Evolutionary conservation across 805 yeast genomes (phyloP), one percentile per base, ranked within the genome.

Genomic region (Candida insectorum): DNA sequence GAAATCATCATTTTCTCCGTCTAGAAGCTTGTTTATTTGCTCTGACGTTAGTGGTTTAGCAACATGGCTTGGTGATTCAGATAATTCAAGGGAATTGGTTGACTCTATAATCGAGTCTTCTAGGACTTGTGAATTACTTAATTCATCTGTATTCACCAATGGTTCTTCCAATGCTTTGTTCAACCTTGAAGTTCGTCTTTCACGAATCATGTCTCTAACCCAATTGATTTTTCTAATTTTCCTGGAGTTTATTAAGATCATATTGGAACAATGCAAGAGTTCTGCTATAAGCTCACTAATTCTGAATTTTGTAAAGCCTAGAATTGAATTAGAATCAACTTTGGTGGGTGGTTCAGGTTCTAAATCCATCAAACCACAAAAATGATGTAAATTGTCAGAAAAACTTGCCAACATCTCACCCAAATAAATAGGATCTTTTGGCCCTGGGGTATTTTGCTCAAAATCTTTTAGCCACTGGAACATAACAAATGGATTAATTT

Each of bases 271-370:
- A 59, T 93, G 98, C 36, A 93, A 69, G 25, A 93, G 69, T 52
- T 93, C 99, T 0, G 98, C 98, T 30, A 93, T 77, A 33, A 93
- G 65, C 60, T 93, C 99, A 40, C 95, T 81, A 16, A 93, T 75
- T 52, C 88, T 85, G 61, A 93, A 89, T 43, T 89, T 72, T 48
- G 89, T 95, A 56, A 91, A 86, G 0, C 98, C 98, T 15, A 93
- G 62, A 2, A 93, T 88, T 4, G 42, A 24, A 12, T 36, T 30
- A 4, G 41, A 36, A 13, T 35, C 26, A 10, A 37, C 39, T 15
- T 40, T 33, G 4, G 39, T 26, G 1, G 56, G 58, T 8, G 50
- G 37, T 19, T 47, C 51, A 13, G 58, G 56, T 4, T 51, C 56
- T 53, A 38, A 58, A 4, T 55, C 69, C 45, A 89, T 67, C 60